Evolutionary conservation across 2,329 filamentous ascomycete species (phyloP).

Genomic region (Calonectria pseudoreteaudii): DNA sequence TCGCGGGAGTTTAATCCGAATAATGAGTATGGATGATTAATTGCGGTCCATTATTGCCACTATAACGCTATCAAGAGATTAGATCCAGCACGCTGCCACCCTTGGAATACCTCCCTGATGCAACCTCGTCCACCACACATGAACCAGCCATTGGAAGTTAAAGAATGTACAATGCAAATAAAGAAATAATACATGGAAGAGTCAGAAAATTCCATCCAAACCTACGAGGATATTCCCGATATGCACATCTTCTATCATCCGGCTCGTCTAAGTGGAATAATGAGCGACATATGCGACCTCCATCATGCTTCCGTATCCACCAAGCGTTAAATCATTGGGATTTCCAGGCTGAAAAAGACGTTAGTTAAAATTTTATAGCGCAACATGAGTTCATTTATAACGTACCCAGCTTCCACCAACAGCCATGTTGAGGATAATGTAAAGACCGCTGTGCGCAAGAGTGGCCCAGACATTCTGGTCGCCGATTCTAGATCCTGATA

Average conservation of each 20-base stretch:
- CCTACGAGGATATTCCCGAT: too few species aligned
- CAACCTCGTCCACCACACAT: neutral
- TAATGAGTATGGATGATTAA: neutral
- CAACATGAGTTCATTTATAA: neutral
- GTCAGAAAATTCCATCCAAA: neutral
- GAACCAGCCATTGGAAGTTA: neutral
- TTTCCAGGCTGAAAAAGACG: conserved; percentile 53
- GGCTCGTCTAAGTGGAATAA: conserved; percentile 35
- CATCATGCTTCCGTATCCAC: conserved; percentile 58
- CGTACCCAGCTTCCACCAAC: conserved; percentile 63
- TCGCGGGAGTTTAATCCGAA: neutral
- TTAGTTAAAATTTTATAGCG: conserved; percentile 11
- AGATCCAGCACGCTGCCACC: neutral
- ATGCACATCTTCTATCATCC: neutral
- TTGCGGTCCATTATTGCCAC: neutral
- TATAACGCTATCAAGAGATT: neutral
- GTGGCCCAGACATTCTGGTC: conserved; percentile 58
- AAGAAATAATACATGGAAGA: neutral
- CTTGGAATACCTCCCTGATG: neutral
- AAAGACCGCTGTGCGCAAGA: conserved; percentile 60
- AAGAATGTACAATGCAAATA: neutral
- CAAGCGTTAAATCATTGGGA: conserved; percentile 56
- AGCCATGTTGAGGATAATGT: conserved; percentile 64
- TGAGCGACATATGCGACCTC: conserved; percentile 61
- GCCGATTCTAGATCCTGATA: conserved; percentile 56